Base-by-base conservation (phyloP, 1,284 basidiomycete species). In the Pascua sp. region DNA sequence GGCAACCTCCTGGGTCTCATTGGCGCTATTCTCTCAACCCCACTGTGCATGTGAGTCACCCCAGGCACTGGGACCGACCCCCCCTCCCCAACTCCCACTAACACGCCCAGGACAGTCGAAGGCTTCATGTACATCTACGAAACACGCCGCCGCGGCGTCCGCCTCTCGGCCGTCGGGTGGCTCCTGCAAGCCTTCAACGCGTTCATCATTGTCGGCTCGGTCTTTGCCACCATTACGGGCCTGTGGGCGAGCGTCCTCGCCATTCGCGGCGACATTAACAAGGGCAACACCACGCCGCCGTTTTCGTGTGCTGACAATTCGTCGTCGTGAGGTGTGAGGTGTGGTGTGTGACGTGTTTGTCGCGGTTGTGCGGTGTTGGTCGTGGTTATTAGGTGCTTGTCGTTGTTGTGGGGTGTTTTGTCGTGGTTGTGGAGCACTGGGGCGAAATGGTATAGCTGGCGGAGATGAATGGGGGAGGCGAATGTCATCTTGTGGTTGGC, bases 41-140 rank as follows among this genome's bases (percentile, higher is more conserved):
- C 58, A 5, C 46, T 62, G 11, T 56, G 51, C 36, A 42, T 65
- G 42, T 32, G 24, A 32, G 24, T 32, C 24, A 32, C 24, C 3
- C 7, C 24, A 32, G n/a, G n/a, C n/a, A n/a, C n/a, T n/a, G n/a
- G n/a, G n/a, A n/a, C 24, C 24, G 7, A 32, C 3, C 7, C 24
- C 24, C 24, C 4, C 24, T 32, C 24, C 24, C 24, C 24, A 32
- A 32, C 24, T 32, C 24, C 24, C 7, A 32, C 24, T 32, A 32
- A 32, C 24, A 32, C 24, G 4, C 24, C 24, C 24, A 32, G 24
- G 24, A 49, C 47, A 9, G 40, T 58, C 39, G 61, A 63, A 49
- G 59, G 62, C 11, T 62, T 55, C 61, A 71, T 71, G 69, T 71
- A 58, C 59, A 57, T 71, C 9, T 67, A 51, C 50, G 65, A 67